Conservation (phyloP, 768 basidiomycete species). For the Termitomyces sp. region DNA sequence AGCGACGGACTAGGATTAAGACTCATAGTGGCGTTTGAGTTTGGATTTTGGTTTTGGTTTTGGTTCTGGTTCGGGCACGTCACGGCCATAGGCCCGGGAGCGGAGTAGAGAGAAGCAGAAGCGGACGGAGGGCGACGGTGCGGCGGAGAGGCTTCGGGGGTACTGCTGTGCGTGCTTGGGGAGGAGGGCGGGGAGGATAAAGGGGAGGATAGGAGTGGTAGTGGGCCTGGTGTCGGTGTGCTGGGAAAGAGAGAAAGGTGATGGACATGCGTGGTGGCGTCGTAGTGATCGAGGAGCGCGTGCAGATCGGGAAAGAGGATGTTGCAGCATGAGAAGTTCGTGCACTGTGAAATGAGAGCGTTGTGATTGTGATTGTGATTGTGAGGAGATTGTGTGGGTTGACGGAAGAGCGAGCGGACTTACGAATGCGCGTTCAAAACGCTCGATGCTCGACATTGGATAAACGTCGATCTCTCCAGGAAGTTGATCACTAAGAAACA, state of each 20-base stretch:
- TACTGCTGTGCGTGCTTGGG: background rate
- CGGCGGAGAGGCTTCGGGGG: background rate
- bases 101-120: background rate
- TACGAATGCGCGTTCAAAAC: conserved; percentile 20
- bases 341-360: conserved; percentile 12
- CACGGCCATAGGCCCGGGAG: no score
- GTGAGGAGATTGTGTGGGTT: no score
- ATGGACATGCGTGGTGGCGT: conserved; percentile 11
- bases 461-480: conserved; percentile 6
- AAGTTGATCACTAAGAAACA: background rate
- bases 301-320: conserved; percentile 42
- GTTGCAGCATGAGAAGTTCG: conserved; percentile 46
- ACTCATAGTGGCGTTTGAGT: background rate
- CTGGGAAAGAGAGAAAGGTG: background rate
- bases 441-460: conserved; percentile 14
- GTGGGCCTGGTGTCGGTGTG: background rate
- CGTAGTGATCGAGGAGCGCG: conserved; percentile 45
- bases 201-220: background rate
- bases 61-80: background rate
- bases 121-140: no score
- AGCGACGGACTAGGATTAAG: background rate
- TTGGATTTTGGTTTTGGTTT: no score
- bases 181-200: background rate
- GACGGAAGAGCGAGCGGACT: background rate
- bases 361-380: no score